A percentile compares a stretch with the other conserved stretches of the same genome.
These are phyloP conservation scores for Corymbia maculata DNA, from an alignment of 345 rosid species.

Conservation along the genomic window DNA sequence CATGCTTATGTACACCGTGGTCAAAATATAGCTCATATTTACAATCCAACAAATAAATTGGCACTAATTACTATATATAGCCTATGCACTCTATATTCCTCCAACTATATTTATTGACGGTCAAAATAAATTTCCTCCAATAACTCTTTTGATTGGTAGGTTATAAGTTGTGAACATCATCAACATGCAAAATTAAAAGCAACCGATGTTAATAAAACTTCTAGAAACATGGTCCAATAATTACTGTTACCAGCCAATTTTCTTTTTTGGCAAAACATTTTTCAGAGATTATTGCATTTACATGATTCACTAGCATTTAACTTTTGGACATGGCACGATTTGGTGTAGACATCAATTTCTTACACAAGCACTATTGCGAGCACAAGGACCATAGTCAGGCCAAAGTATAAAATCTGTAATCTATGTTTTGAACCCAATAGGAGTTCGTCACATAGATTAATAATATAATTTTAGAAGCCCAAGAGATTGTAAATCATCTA, in stretches of 20 bases:
- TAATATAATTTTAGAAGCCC: not conserved
- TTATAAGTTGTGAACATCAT: no score
- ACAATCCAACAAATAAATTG: not conserved
- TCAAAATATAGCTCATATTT: not conserved
- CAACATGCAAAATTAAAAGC: not conserved
- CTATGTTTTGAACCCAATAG: not conserved
- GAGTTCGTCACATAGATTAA: not conserved
- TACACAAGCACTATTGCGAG: not conserved
- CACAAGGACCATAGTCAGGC: not conserved
- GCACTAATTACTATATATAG: not conserved
- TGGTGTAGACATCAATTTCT: not conserved
- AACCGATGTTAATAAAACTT: no score
- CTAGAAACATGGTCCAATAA: no score
- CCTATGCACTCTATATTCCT: not conserved
- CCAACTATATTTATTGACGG: not conserved
- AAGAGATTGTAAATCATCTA: not conserved
- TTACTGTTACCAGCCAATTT: not conserved
- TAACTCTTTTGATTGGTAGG: no score
- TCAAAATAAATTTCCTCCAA: no score
- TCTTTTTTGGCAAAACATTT: not conserved
- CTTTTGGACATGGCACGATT: fast-evolving
- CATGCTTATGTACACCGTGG: no score
- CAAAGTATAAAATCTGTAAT: not conserved
- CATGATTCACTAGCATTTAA: not conserved
- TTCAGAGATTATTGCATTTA: no score